Base-by-base conservation (phyloP, 352 stramenopile genomes). In the Blastocystis sp. region DNA sequence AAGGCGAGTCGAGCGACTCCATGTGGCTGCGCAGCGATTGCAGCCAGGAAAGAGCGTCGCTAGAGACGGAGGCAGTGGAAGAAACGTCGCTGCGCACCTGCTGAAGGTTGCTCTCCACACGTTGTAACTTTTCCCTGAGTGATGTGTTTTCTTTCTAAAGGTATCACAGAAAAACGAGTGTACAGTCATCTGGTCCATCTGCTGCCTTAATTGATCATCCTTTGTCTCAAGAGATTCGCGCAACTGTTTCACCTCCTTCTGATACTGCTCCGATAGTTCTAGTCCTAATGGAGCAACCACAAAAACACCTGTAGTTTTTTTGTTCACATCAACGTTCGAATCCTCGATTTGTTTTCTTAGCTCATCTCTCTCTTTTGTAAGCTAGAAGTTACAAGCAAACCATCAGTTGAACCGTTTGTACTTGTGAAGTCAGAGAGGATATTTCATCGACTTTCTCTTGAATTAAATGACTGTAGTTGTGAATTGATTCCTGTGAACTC, bases 391-490 rank as follows among this genome's bases (percentile, higher is more conserved):
- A 18, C 20, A 23, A 77, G 50, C 37, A 20, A n/a, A 68, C 13
- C 15, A 29, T 18, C 55, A 55, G n/a, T 66, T 23, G 47, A 6
- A 84, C 73, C n/a, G 64, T 13, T 26, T 84, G 43, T 18, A 84
- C 23, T 39, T 84, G 43, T 41, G 59, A 43, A 45, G 26, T 13
- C 29, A 84, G 68, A 54, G 50, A 26, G 0, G 73, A 37, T 29
- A 68, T 69, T 20, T 84, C 73, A 15, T 84, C 56, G 3, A 53
- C 73, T 8, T 61, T 39, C 23, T 84, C 73, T 45, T 84, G 73
- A 29, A 84, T 84, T 7, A 84, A 37, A 54, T 39, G 73, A 23
- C 53, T 45, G 26, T 84, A 84, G 3, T 84, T 53, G n/a, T 84
- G 73, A 66, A 6, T 84, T 9, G 62, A 39, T 7, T 84, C 73